These are phyloP conservation scores for Plasmopara viticola DNA, from an alignment of 352 stramenopile genomes.

Conservation along the genomic window DNA sequence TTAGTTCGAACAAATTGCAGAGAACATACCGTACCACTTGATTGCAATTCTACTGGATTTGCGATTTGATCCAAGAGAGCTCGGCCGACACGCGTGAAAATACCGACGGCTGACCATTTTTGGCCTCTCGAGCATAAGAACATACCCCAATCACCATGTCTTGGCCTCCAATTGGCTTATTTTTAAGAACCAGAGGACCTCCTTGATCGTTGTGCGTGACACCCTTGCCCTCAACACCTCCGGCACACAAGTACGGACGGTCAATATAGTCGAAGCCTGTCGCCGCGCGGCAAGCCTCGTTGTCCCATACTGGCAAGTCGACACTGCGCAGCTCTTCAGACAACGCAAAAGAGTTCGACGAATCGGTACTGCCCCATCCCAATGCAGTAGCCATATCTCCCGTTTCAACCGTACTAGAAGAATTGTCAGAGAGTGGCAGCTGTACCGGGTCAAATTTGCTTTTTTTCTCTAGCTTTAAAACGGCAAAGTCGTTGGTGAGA, in stretches of 20 bases:
- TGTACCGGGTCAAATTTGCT: too few relatives aligned
- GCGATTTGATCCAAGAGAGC: background rate
- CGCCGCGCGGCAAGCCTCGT: background rate
- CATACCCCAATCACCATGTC: background rate
- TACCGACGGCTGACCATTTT: background rate
- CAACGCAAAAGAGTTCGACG: background rate
- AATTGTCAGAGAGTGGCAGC: background rate
- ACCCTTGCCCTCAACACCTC: background rate
- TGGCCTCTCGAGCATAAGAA: background rate
- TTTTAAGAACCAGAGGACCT: background rate
- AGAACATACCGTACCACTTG: too few relatives aligned
- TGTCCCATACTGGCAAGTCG: background rate
- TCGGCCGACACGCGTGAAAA: background rate
- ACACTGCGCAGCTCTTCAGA: background rate
- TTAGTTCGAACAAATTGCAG: too few relatives aligned
- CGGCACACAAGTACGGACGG: background rate
- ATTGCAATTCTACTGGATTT: too few relatives aligned
- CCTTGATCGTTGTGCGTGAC: background rate
- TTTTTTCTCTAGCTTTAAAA: too few relatives aligned
- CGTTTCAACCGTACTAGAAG: too few relatives aligned
- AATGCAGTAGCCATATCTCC: too few relatives aligned
- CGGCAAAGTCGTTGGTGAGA: too few relatives aligned
- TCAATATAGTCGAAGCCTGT: background rate
- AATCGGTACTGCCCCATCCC: background rate
- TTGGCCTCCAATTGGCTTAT: background rate